These are phyloP conservation scores for Epichloe gansuensis DNA, from an alignment of 2,329 filamentous ascomycete species.

Conservation along the genomic window DNA sequence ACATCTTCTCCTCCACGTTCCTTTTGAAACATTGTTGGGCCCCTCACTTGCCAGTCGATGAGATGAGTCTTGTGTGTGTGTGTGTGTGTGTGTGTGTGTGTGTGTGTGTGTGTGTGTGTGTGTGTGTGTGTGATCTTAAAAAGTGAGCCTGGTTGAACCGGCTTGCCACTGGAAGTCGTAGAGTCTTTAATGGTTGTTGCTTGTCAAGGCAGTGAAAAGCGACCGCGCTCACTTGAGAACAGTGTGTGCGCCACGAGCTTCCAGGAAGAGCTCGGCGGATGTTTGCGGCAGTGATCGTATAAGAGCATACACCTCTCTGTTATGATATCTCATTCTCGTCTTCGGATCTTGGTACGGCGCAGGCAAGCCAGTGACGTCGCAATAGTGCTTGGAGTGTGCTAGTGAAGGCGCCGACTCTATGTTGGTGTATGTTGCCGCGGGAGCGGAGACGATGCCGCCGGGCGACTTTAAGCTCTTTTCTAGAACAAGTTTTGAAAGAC, in stretches of 20 bases:
- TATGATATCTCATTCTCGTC: constrained; percentile 82
- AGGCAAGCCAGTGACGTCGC: constrained; percentile 88
- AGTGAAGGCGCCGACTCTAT: constrained; percentile 90
- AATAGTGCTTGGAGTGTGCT: constrained; percentile 77
- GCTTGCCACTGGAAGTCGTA: neutral
- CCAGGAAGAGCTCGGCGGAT: constrained; percentile 76
- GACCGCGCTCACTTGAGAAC: constrained; percentile 61
- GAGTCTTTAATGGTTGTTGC: neutral
- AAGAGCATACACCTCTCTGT: constrained; percentile 80
- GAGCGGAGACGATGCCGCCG: constrained; percentile 32
- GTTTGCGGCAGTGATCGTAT: constrained; percentile 73
- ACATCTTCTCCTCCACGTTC: constrained; percentile 35
- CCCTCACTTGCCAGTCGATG: neutral
- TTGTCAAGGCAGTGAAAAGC: neutral
- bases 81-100: neutral
- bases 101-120: neutral
- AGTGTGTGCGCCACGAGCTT: constrained; percentile 82
- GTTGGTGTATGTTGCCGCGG: constrained; percentile 82
- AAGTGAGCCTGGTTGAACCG: neutral
- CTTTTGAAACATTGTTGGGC: neutral
- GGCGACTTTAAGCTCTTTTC: constrained; percentile 57
- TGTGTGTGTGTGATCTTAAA: neutral
- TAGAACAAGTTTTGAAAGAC: constrained; percentile 74
- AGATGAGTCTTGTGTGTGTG: neutral
- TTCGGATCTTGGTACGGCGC: constrained; percentile 91